phyloP scores from a whole-genome alignment of 108 stramenopile species.

The Nannochloropsis salina region DNA sequence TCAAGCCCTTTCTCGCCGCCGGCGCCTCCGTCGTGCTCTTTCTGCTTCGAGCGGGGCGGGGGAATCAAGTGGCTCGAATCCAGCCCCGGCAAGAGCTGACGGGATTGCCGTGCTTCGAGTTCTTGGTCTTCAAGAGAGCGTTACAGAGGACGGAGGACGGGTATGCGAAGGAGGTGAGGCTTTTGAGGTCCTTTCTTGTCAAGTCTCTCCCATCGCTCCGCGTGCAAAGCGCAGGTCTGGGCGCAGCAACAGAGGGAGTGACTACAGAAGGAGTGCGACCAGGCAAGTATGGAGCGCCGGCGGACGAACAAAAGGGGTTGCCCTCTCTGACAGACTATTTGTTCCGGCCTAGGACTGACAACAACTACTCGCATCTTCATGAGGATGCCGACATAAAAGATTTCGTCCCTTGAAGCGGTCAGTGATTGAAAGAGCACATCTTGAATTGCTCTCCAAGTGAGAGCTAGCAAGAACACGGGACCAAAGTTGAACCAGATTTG shows the following conservation, averaged over 20 bases:
- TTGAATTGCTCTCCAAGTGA: too few relatives aligned
- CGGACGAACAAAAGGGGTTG: background rate
- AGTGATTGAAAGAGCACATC: too few relatives aligned
- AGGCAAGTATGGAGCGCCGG: background rate
- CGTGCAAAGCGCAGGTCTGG: background rate
- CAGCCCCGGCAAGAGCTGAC: background rate
- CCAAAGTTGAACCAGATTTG: too few relatives aligned
- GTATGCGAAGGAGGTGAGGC: background rate
- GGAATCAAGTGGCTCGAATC: background rate
- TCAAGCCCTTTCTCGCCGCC: background rate
- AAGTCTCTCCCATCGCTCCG: background rate
- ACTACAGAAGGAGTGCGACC: background rate
- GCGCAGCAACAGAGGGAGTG: background rate
- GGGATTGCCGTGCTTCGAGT: slow-evolving; percentile 1
- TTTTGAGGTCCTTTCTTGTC: background rate
- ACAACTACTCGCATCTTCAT: too few relatives aligned
- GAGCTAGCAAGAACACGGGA: too few relatives aligned
- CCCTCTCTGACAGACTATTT: slow-evolving; percentile 15
- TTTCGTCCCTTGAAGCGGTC: background rate
- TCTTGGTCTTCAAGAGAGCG: background rate
- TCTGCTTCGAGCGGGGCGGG: background rate
- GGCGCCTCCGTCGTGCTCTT: background rate
- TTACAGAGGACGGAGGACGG: slow-evolving; percentile 5
- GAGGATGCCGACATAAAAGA: background rate
- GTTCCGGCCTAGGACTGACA: background rate